phyloP scores from a whole-genome alignment of 2,329 filamentous ascomycete genomes.

The Zalaria sp. region DNA sequence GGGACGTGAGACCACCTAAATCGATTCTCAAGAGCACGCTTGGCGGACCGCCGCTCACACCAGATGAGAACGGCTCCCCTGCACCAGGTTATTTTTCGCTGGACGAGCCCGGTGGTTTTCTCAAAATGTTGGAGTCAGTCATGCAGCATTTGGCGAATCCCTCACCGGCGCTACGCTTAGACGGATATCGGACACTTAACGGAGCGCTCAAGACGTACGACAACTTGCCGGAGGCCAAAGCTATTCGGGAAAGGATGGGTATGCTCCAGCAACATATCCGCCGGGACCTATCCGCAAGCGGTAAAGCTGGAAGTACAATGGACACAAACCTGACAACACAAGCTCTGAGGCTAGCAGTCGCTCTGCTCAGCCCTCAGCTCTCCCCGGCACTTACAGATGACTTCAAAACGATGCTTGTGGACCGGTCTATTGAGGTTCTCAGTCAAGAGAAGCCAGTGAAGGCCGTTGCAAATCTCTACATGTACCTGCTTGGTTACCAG shows the following conservation, averaged over 20 bases:
- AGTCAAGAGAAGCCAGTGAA: constrained; percentile 58
- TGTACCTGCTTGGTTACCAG: constrained; percentile 69
- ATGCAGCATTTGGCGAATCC: constrained; percentile 65
- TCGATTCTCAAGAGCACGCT: constrained; percentile 68
- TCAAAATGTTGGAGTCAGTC: constrained; percentile 72
- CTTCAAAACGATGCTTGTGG: constrained; percentile 66
- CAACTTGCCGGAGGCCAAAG: constrained; percentile 60
- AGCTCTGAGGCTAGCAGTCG: constrained; percentile 63
- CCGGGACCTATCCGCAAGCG: constrained; percentile 53
- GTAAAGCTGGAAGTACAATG: constrained; percentile 26
- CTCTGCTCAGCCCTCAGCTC: constrained; percentile 62
- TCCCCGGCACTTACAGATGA: constrained; percentile 59
- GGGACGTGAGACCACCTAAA: constrained; percentile 44
- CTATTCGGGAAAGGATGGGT: constrained; percentile 61
- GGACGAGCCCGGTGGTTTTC: constrained; percentile 45
- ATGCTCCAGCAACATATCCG: constrained; percentile 70
- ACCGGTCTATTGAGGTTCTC: constrained; percentile 63
- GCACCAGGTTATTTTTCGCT: constrained; percentile 25
- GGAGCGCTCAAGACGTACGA: constrained; percentile 68
- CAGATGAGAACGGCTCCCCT: constrained; percentile 25
- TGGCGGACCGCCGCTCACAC: constrained; percentile 21
- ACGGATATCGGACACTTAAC: constrained; percentile 74
- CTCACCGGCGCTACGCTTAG: constrained; percentile 58
- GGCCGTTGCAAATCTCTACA: constrained; percentile 60
- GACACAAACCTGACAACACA: constrained; percentile 64